Evolutionary conservation across 371 early-diverging fungal genomes (phyloP), one percentile per base, ranked within the genome.

Genomic region (Mortierella sp.): DNA sequence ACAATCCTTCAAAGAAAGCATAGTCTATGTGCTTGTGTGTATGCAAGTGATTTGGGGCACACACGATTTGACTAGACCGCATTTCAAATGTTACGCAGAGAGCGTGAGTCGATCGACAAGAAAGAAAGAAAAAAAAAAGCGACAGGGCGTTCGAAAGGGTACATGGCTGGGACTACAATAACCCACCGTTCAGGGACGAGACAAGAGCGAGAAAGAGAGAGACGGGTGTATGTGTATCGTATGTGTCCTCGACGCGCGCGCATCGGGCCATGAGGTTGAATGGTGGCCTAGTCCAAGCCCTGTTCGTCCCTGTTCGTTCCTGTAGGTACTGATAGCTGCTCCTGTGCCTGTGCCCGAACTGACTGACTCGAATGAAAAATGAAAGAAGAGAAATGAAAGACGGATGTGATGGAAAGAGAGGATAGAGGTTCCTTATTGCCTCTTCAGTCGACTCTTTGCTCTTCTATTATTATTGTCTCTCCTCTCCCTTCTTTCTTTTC

Each of bases 121-220:
- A 21, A 37, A 37, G 0, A 0, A 59, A 34, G 14, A 40, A 21
- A 64, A 9, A 8, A 40, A 3, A 10, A 19, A 37, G 21, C 13
- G 37, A 0, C 5, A 8, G 21, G 37, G 37, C 14, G 40, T 37
- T 34, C 3, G 40, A 19, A 37, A 0, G 3, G 67, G 40, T 64
- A 37, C 67, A 21, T 37, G 2, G 24, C 9, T 9, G 8, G 4
- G 40, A 64, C 40, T 64, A 64, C 67, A 34, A 34, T 37, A 24
- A 64, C 67, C 67, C 21, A 34, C 37, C 37, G 19, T 37, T 64
- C 31, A 61, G 61, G 61, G 34, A 61, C 61, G 31, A 61, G 61
- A 59, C 59, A 59, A 28, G 28, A n/a, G 26, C 14, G 28, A 57
- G 11, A 28, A 28, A 2, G 57, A n/a, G 28, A 57, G 2, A 13